Percentiles rank a stretch among this genome's conserved stretches.
Evolutionary conservation across 495 filamentous ascomycete genomes (phyloP).

Genomic region (Penicillium fimorum): DNA sequence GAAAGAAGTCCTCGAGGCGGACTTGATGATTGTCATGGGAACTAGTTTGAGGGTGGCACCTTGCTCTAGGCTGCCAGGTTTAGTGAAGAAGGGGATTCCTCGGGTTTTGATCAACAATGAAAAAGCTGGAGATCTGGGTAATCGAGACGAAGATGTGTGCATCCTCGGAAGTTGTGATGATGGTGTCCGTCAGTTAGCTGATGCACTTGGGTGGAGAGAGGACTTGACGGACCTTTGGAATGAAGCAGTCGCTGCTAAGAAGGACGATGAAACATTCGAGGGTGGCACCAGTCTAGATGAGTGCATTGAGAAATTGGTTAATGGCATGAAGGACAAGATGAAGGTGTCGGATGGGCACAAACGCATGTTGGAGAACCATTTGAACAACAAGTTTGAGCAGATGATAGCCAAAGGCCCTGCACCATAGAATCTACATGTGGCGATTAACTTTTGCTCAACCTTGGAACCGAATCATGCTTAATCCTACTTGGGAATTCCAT

Average conservation of each 20-base stretch:
- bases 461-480: slow-evolving; percentile 1
- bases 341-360: slow-evolving; percentile 30
- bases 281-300: slow-evolving; percentile 27
- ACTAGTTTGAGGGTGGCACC: slow-evolving; percentile 83
- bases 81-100: slow-evolving; percentile 55
- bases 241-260: slow-evolving; percentile 35
- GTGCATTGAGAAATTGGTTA: slow-evolving; percentile 45
- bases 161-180: slow-evolving; percentile 69
- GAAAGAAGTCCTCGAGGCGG: slow-evolving; percentile 53
- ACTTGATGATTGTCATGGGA: slow-evolving; percentile 82
- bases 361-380: slow-evolving; percentile 30
- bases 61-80: slow-evolving; percentile 66
- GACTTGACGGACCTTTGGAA: slow-evolving; percentile 69
- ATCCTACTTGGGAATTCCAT: not conserved
- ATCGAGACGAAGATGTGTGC: slow-evolving; percentile 62
- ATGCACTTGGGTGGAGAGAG: slow-evolving; percentile 73
- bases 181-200: slow-evolving; percentile 71
- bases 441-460: not conserved
- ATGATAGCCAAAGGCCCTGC: slow-evolving; percentile 6
- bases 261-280: slow-evolving; percentile 16
- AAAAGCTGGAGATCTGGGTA: slow-evolving; percentile 68
- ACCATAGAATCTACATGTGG: not conserved
- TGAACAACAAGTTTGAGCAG: slow-evolving; percentile 17
- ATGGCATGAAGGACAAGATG: slow-evolving; percentile 22
- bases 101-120: slow-evolving; percentile 81